A percentile compares a stretch with the other conserved stretches of the same genome.
phyloP scores from a whole-genome alignment of 441 rosid species.

The Corymbia calophylla region DNA sequence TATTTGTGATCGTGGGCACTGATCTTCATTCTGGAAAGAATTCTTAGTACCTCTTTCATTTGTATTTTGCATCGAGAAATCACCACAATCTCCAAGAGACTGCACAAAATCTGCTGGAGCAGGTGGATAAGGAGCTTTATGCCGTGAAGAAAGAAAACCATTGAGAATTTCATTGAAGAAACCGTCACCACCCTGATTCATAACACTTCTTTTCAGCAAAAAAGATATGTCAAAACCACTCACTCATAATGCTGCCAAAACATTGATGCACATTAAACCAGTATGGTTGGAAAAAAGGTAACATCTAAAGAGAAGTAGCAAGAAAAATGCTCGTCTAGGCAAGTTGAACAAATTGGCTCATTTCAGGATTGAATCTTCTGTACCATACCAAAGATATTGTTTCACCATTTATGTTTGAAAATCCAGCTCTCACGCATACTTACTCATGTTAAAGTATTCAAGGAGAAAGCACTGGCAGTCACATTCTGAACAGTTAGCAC shows the following conservation, averaged over 20 bases:
- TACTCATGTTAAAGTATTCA: background rate
- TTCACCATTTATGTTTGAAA: background rate
- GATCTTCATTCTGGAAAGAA: slow-evolving; percentile 34
- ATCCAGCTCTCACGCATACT: background rate
- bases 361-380: background rate
- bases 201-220: background rate
- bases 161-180: slow-evolving; percentile 91
- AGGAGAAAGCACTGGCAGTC: background rate
- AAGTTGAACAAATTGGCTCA: background rate
- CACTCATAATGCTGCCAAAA: background rate
- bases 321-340: background rate
- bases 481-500: background rate
- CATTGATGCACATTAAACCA: background rate
- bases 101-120: slow-evolving; percentile 52
- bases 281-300: background rate
- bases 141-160: slow-evolving; percentile 77
- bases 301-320: background rate
- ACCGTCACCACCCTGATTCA: slow-evolving; percentile 89
- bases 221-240: background rate
- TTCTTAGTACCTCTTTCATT: slow-evolving; percentile 26
- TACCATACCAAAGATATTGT: background rate
- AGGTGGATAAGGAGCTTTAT: slow-evolving; percentile 79
- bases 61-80: slow-evolving; percentile 21
- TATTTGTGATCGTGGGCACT: slow-evolving; percentile 36
- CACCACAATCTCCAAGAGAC: slow-evolving; percentile 28